These are phyloP conservation scores for Lepidium africanum DNA, from an alignment of 345 rosid genomes.

Conservation along the genomic window DNA sequence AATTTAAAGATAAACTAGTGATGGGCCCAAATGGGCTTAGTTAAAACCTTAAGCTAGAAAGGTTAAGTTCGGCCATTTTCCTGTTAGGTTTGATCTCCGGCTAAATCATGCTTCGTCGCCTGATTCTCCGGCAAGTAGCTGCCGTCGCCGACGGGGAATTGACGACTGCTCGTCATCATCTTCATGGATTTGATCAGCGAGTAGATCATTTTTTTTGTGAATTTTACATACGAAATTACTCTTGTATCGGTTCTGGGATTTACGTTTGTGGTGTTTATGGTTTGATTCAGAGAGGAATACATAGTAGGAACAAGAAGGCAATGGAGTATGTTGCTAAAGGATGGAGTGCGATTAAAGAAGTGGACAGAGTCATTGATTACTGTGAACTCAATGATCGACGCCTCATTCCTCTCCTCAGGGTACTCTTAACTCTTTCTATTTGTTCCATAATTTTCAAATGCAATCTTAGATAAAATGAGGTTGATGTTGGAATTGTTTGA, in stretches of 20 bases:
- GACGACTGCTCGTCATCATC: not conserved
- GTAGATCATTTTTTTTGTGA: not conserved
- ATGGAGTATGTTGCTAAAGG: constrained; percentile 89
- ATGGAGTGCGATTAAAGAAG: constrained; percentile 79
- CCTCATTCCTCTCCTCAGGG: constrained; percentile 77
- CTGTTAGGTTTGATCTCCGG: not conserved
- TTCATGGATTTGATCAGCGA: not conserved
- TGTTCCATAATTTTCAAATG: not conserved
- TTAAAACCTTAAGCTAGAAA: not conserved
- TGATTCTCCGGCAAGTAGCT: constrained; percentile 1
- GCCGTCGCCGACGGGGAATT: not conserved
- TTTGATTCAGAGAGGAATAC: constrained; percentile 54
- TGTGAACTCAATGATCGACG: constrained; percentile 81
- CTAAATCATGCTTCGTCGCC: constrained; percentile 10
- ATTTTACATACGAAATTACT: not conserved
- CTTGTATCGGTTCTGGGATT: not conserved
- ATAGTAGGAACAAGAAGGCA: constrained; percentile 77
- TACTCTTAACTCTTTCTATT: not conserved
- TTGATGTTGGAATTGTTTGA: not conserved
- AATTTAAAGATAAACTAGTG: not conserved
- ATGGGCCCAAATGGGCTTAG: not conserved
- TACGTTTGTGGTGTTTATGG: not conserved
- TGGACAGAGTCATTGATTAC: constrained; percentile 81
- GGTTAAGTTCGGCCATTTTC: not conserved
- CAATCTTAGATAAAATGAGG: not conserved